Evolutionary conservation across 2,329 filamentous ascomycete species (phyloP).

Genomic region (Eutypella sp.): DNA sequence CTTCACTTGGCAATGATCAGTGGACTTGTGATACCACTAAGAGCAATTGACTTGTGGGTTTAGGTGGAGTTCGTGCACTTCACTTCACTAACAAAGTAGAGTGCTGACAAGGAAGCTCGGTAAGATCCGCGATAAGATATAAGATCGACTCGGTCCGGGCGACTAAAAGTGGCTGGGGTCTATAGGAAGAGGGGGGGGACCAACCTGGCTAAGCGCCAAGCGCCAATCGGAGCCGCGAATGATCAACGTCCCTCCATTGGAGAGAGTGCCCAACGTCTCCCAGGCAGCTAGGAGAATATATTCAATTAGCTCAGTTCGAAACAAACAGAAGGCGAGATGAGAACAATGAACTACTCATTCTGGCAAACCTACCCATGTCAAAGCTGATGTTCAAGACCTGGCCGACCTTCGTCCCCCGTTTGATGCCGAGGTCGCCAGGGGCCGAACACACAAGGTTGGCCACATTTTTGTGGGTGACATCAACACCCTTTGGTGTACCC

Average conservation of each 20-base stretch:
- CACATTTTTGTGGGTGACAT: slow-evolving; percentile 51
- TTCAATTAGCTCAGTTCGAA: slow-evolving; percentile 5
- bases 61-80: background rate
- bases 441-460: slow-evolving; percentile 47
- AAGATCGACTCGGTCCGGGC: background rate
- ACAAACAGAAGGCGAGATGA: too few species aligned
- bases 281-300: slow-evolving; percentile 46
- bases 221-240: slow-evolving; percentile 47
- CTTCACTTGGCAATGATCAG: background rate
- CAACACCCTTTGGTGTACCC: slow-evolving; percentile 53
- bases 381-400: slow-evolving; percentile 55
- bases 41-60: background rate
- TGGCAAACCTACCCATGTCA: slow-evolving; percentile 49
- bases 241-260: slow-evolving; percentile 53
- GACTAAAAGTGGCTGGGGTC: background rate
- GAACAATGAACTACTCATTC: too few species aligned
- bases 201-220: slow-evolving; percentile 39
- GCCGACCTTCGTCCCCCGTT: slow-evolving; percentile 45
- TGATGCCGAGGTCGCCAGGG: slow-evolving; percentile 47
- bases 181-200: background rate
- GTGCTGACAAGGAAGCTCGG: background rate
- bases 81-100: background rate
- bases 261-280: slow-evolving; percentile 53
- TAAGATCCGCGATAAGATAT: background rate
- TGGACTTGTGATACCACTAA: background rate